Evolutionary conservation across 108 stramenopile species (phyloP), one percentile per base, ranked within the genome.

Genomic region (Cylindrotheca closterium): DNA sequence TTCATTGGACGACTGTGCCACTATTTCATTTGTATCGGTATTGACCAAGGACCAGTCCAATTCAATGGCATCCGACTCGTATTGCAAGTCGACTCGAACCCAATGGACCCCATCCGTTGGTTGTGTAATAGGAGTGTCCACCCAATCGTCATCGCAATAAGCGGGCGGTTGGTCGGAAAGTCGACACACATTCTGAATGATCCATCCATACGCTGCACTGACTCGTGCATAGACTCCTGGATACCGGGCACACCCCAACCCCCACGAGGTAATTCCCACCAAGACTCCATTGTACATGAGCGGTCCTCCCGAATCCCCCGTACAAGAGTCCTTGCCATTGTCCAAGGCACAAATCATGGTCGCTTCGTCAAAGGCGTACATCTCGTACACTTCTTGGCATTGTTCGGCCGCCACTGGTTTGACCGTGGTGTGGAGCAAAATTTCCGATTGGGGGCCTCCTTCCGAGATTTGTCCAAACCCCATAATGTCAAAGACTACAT

Each of bases 211-310:
- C 58, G 74, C 65, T 56, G 72, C 65, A 46, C 79, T 80, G 15
- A 85, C 58, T 8, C 83, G 73, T 34, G 81, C 47, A 50, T 88
- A 88, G 0, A 88, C 77, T 12, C 86, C 86, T 5, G 83, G 79
- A 64, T 71, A 79, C 0, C 60, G 57, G 0, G 74, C 75, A 53
- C 75, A 81, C 18, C 76, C 65, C 47, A 55, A 30, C 22, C 70
- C 68, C 85, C 82, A 83, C 3, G 78, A 74, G 30, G 75, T 74
- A 27, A 67, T 60, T 31, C 82, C 78, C 10, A 81, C 78, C 42
- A 67, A 31, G 2, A 56, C 53, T 28, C 68, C 74, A 23, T 74
- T 21, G 31, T 67, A 22, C n/a, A 81, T 23, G 8, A 81, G 47
- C 0, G 80, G 78, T 0, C 81, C 81, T 0, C 73, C 63, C 15